Conservation (phyloP, 2,329 filamentous ascomycete species). For the Penicillium sp. region DNA sequence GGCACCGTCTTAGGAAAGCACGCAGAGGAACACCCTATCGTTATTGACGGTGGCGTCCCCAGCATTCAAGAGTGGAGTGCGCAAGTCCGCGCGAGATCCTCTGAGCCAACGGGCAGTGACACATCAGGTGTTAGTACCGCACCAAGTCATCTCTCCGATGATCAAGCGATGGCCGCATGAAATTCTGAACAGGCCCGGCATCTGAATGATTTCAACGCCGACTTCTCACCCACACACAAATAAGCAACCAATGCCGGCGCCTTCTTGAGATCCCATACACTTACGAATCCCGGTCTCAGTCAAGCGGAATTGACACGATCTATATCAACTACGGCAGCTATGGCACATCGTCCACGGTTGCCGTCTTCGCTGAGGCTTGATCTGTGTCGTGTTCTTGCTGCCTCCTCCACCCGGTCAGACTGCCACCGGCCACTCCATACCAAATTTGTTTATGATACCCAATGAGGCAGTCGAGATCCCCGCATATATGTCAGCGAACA, state of each 20-base stretch:
- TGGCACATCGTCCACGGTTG: too few relatives aligned
- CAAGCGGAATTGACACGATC: too few relatives aligned
- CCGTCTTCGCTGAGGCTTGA: too few relatives aligned
- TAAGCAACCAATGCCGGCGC: background rate
- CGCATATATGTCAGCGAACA: too few relatives aligned
- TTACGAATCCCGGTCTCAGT: too few relatives aligned
- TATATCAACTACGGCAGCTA: too few relatives aligned
- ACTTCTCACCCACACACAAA: background rate
- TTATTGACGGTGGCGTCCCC: slow-evolving; percentile 72
- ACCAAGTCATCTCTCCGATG: slow-evolving; percentile 40
- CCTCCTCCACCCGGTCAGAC: too few relatives aligned
- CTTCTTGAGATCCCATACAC: background rate
- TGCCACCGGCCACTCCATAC: too few relatives aligned
- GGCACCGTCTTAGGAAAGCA: slow-evolving; percentile 77
- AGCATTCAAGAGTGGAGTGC: slow-evolving; percentile 64
- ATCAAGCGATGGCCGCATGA: slow-evolving; percentile 39
- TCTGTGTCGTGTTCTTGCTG: too few relatives aligned
- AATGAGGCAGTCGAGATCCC: too few relatives aligned
- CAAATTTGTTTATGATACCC: too few relatives aligned
- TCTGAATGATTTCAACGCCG: background rate
- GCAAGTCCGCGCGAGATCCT: slow-evolving; percentile 35
- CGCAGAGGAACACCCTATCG: slow-evolving; percentile 66
- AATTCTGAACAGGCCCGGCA: background rate
- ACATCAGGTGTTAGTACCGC: slow-evolving; percentile 41
- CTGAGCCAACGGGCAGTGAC: slow-evolving; percentile 30